Evolutionary conservation across 2,329 filamentous ascomycete species (phyloP).

Genomic region (Trichoderma oligosporum): DNA sequence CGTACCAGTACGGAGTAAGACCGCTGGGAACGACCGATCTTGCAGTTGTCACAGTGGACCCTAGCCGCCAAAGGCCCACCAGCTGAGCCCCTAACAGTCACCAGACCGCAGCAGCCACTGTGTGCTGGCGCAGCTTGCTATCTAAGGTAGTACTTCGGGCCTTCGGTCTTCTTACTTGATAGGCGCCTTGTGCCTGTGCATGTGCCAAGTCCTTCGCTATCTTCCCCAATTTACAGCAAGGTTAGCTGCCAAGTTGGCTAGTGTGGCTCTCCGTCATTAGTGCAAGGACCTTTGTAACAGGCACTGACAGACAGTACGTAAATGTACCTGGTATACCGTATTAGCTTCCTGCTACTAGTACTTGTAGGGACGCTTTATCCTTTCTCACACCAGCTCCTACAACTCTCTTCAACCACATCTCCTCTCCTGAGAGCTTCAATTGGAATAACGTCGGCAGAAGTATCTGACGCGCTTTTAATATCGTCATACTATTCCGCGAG

Average conservation of each 20-base stretch:
- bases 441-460: background rate
- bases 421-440: background rate
- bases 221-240: background rate
- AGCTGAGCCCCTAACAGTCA: constrained; percentile 11
- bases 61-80: constrained; percentile 1
- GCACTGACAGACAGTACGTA: constrained; percentile 2
- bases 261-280: constrained; percentile 14
- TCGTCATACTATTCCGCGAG: background rate
- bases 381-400: background rate
- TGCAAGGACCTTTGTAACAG: constrained; percentile 12
- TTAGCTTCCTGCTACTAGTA: background rate
- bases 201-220: background rate
- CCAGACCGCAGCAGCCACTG: constrained; percentile 13
- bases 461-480: background rate
- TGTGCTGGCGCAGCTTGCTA: constrained; percentile 5
- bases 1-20: no score
- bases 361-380: background rate
- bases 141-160: background rate
- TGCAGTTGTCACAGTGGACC: constrained; percentile 8
- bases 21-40: constrained; percentile 4
- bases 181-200: background rate
- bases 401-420: background rate
- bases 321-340: background rate
- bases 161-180: no score
- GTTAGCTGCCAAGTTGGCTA: constrained; percentile 1